phyloP scores from a whole-genome alignment of 257 asterid genomes.

The Asclepias syriaca region DNA sequence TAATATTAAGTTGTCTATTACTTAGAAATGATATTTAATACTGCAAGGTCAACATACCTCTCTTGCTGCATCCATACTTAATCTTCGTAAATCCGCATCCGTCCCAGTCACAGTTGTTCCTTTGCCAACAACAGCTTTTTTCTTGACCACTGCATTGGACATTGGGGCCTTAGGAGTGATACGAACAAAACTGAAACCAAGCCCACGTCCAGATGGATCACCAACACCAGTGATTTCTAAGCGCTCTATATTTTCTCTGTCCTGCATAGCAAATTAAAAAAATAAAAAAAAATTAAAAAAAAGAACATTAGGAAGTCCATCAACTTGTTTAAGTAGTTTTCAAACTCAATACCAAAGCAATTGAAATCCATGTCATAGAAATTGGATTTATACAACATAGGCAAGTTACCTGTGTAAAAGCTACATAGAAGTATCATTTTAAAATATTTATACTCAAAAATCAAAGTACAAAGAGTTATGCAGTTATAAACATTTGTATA shows the following conservation, averaged over 20 bases:
- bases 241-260: constrained; percentile 94
- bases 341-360: constrained; percentile 6
- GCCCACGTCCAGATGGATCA: constrained; percentile 98
- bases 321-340: neutral
- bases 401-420: neutral
- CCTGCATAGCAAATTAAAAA: constrained; percentile 38
- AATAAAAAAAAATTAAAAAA: constrained; percentile 5
- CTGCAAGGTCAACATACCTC: constrained; percentile 53
- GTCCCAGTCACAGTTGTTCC: constrained; percentile 98
- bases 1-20: neutral
- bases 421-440: neutral
- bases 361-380: constrained; percentile 3
- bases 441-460: neutral
- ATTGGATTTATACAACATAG: neutral
- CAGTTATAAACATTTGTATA: neutral
- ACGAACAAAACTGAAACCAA: constrained; percentile 96
- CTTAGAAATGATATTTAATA: neutral
- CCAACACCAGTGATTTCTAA: constrained; percentile 97
- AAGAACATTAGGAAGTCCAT: neutral
- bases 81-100: constrained; percentile 96
- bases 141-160: constrained; percentile 71
- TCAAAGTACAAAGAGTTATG: neutral
- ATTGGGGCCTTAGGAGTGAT: constrained; percentile 82
- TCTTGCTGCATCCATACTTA: constrained; percentile 99
- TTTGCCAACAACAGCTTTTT: constrained; percentile 71